A percentile compares a stretch with the other conserved stretches of the same genome.
Conservation (phyloP, 305 asterid species). For the Fraxinus ornus region DNA sequence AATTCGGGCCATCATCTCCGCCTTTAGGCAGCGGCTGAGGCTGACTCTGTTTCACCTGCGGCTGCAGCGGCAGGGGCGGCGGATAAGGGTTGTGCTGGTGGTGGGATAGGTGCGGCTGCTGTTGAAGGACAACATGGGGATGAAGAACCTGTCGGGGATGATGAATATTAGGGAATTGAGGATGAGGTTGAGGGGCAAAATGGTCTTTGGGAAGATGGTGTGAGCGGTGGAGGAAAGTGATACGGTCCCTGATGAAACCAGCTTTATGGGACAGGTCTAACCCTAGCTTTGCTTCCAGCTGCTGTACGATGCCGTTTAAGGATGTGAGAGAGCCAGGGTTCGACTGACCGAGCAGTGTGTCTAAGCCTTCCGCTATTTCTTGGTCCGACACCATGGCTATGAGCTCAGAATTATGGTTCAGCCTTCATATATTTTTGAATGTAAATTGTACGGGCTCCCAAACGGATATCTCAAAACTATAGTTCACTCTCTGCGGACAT, state of each 20-base stretch:
- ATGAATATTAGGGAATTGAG: constrained; percentile 33
- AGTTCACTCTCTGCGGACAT: background rate
- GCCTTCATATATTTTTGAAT: constrained; percentile 27
- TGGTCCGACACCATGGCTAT: constrained; percentile 55
- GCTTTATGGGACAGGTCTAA: constrained; percentile 57
- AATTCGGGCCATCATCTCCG: constrained; percentile 23
- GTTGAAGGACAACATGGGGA: constrained; percentile 47
- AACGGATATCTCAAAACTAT: too few relatives aligned
- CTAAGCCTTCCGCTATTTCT: constrained; percentile 60
- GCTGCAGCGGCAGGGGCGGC: constrained; percentile 25
- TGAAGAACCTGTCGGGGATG: constrained; percentile 37
- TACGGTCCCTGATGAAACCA: constrained; percentile 58
- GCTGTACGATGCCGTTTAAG: constrained; percentile 60
- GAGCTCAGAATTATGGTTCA: background rate
- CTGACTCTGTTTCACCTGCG: constrained; percentile 28
- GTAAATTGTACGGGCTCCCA: constrained; percentile 31
- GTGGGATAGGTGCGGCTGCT: constrained; percentile 12
- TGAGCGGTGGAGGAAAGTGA: constrained; percentile 50
- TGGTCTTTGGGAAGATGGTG: constrained; percentile 47
- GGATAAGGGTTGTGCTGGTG: constrained; percentile 28
- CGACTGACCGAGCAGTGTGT: constrained; percentile 56
- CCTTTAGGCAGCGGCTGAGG: constrained; percentile 14
- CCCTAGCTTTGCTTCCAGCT: constrained; percentile 60
- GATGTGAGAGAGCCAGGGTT: constrained; percentile 60
- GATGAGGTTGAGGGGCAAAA: constrained; percentile 36